phyloP scores from a whole-genome alignment of 73 alveolate genomes.

The Paramecium primaurelia region DNA sequence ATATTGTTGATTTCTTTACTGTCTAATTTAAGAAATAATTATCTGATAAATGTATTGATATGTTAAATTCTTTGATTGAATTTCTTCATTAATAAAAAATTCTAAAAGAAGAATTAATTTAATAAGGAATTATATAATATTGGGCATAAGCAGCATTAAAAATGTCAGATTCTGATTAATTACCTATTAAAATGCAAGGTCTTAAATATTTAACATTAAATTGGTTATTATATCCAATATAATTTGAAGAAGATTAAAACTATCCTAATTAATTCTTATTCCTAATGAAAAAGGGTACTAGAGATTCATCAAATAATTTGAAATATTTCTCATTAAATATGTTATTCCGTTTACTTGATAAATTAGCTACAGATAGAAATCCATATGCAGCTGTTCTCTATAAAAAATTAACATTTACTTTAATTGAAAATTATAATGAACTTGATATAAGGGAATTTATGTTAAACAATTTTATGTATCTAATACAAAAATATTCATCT shows the following conservation, averaged over 20 bases:
- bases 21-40: constrained; percentile 53
- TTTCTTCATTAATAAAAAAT: background rate
- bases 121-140: constrained; percentile 22
- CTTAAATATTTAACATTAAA: constrained; percentile 69
- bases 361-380: constrained; percentile 85
- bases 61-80: constrained; percentile 7
- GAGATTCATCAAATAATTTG: constrained; percentile 64
- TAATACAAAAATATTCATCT: constrained; percentile 72
- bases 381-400: constrained; percentile 92
- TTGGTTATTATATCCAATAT: constrained; percentile 70
- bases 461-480: constrained; percentile 76
- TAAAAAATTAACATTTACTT: constrained; percentile 86
- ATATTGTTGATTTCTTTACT: constrained; percentile 53
- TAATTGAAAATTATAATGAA: constrained; percentile 89
- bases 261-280: constrained; percentile 57
- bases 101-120: constrained; percentile 51
- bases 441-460: constrained; percentile 86
- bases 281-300: constrained; percentile 71
- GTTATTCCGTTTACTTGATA: constrained; percentile 66
- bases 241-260: constrained; percentile 63
- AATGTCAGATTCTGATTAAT: constrained; percentile 45
- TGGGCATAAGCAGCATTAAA: constrained; percentile 48
- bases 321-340: constrained; percentile 61
- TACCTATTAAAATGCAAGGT: constrained; percentile 61
- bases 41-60: constrained; percentile 46